Evolutionary conservation across 2,329 filamentous ascomycete species (phyloP).

Genomic region (Alternaria postmessia): DNA sequence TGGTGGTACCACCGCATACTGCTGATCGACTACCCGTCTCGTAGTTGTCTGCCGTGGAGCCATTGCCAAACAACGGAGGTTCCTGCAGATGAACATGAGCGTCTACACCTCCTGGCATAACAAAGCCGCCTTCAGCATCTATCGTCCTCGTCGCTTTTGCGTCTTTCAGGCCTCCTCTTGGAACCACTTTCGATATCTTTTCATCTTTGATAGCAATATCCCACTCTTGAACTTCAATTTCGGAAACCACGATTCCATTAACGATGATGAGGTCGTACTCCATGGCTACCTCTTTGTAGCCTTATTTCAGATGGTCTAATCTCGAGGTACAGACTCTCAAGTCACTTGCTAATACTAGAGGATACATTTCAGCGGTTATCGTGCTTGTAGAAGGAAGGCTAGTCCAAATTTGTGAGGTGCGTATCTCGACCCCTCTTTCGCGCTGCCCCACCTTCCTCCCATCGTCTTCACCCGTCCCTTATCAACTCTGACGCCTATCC

Average conservation of each 20-base stretch:
- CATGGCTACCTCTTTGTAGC: conserved; percentile 15
- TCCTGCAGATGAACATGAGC: conserved; percentile 58
- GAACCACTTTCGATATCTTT: conserved; percentile 49
- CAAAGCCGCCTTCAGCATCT: conserved; percentile 57
- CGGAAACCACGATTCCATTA: conserved; percentile 55
- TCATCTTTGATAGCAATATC: conserved; percentile 57
- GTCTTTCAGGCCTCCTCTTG: conserved; percentile 43
- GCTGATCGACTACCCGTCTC: conserved; percentile 56
- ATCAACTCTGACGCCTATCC: conserved; percentile 23
- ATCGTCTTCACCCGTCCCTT: conserved; percentile 26
- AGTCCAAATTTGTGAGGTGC: conserved; percentile 27
- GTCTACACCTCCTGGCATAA: conserved; percentile 57
- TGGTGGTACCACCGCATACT: conserved; percentile 60
- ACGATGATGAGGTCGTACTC: conserved; percentile 52
- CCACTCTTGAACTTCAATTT: conserved; percentile 47
- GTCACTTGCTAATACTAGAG: not conserved
- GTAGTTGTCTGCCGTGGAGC: conserved; percentile 51
- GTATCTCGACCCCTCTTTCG: conserved; percentile 39
- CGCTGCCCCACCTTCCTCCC: conserved; percentile 18
- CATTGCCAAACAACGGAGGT: conserved; percentile 56
- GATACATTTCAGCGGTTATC: conserved; percentile 10
- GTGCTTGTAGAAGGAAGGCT: conserved; percentile 18
- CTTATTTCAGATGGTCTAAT: not conserved
- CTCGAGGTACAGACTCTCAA: not conserved
- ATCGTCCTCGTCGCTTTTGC: conserved; percentile 46